These are phyloP conservation scores for Pythium dissotocum DNA, from an alignment of 352 stramenopile species.

Conservation along the genomic window DNA sequence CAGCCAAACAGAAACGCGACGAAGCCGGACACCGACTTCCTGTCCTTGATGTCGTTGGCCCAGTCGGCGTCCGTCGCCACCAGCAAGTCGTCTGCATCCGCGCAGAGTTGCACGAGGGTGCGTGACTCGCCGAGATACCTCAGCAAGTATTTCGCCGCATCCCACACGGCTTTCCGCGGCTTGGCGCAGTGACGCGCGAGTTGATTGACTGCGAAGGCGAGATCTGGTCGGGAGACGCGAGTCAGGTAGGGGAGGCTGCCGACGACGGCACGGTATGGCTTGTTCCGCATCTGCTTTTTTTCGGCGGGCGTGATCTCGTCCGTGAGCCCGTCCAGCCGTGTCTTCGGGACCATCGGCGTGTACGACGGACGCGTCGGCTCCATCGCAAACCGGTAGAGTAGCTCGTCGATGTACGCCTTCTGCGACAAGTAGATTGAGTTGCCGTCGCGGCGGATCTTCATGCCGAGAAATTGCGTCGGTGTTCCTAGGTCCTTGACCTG, in stretches of 20 bases:
- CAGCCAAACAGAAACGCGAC: constrained; percentile 21
- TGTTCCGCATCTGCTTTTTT: too few relatives aligned
- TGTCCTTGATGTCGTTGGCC: constrained; percentile 17
- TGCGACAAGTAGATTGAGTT: background rate
- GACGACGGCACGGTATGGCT: too few relatives aligned
- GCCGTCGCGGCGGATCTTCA: background rate
- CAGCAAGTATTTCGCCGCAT: background rate
- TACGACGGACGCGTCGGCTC: too few relatives aligned
- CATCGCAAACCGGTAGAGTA: constrained; percentile 11
- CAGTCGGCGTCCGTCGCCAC: constrained; percentile 27
- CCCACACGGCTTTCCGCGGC: background rate
- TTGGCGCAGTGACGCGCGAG: constrained; percentile 1
- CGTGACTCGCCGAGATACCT: background rate
- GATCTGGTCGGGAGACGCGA: too few relatives aligned
- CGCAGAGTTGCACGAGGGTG: background rate
- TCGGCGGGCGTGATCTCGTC: too few relatives aligned
- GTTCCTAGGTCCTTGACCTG: constrained; percentile 10
- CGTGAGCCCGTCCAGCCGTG: too few relatives aligned
- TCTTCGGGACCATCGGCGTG: too few relatives aligned
- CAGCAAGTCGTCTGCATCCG: background rate
- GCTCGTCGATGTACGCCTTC: constrained; percentile 3
- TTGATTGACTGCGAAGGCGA: too few relatives aligned
- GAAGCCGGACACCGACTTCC: constrained; percentile 26
- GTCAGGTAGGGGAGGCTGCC: too few relatives aligned
- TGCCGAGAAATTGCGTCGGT: constrained; percentile 13